Evolutionary conservation across 2,329 filamentous ascomycete genomes (phyloP), one percentile per base, ranked within the genome.

Genomic region (Claviceps citrina): DNA sequence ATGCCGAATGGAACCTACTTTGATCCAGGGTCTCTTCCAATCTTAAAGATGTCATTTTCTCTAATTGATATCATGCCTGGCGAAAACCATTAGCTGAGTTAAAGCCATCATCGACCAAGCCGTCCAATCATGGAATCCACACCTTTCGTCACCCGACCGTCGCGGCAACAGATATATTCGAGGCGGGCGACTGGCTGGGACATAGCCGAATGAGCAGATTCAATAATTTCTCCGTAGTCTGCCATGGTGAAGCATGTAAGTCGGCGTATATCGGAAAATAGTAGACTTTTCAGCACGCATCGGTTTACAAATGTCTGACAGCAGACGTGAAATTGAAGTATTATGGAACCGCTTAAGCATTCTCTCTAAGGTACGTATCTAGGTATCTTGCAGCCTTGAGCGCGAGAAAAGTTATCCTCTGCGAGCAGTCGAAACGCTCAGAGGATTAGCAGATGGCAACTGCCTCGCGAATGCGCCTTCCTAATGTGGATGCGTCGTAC

Each of bases 11-110:
- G n/a, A 26, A 25, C 52, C 33, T 47, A 62, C 60, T 59, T 61
- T 34, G 55, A 52, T 3, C 43, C 41, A 5, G 56, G 51, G 41
- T 60, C 54, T 42, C 58, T 51, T n/a, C 59, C 57, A 43, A 62
- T 54, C 41, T 51, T 59, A 39, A 60, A 50, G 32, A 61, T 55
- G 24, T 56, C 49, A 19, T 50, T 42, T 30, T 55, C 49, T 45
- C 46, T 52, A 10, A 60, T 44, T 4, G 57, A 48, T 40, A 58
- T 44, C 26, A 57, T 30, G 16, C 39, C 36, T 50, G 52, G 52
- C 31, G 8, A 38, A 41, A 37, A 12, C 12, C 26, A 36, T 44
- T 32, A 44, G 36, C 25, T 33, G 22, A 32, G n/a, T 10, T 13
- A 16, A 16, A 31, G 12, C 26, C 26, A 7, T n/a, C 5, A 31